Evolutionary conservation across 129 eudicot species (phyloP).

Genomic region (Tanacetum coccineum): DNA sequence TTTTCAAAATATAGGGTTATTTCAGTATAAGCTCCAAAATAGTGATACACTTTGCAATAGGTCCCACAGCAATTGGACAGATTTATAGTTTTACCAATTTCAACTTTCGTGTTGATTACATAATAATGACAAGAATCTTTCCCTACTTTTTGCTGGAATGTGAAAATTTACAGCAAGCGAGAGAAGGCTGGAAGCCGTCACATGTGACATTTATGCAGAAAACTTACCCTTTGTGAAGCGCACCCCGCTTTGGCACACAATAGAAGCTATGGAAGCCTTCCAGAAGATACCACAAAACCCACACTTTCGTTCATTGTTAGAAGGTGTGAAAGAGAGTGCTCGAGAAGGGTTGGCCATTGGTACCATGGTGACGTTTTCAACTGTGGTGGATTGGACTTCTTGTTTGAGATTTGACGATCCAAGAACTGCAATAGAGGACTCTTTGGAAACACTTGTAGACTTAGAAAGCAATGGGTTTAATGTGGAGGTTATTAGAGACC

Average conservation of each 20-base stretch:
- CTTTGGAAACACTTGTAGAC: no score
- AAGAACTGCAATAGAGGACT: constrained; percentile 12
- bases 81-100: no score
- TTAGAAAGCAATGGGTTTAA: no score
- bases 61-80: no score
- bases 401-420: constrained; percentile 47
- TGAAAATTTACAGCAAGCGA: constrained; percentile 26
- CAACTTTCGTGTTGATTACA: neutral
- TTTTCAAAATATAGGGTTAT: no score
- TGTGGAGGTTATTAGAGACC: no score
- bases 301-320: constrained; percentile 64
- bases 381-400: constrained; percentile 47
- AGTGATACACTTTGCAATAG: no score
- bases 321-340: constrained; percentile 30
- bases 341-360: constrained; percentile 91
- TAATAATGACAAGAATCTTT: neutral
- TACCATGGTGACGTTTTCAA: constrained; percentile 60
- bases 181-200: constrained; percentile 11
- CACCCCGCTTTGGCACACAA: constrained; percentile 54
- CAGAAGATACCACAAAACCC: constrained; percentile 70
- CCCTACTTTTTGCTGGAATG: neutral
- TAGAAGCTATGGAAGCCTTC: constrained; percentile 69
- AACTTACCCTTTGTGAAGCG: constrained; percentile 56
- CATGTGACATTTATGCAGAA: constrained; percentile 14
- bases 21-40: no score